Percentiles rank a stretch among this genome's conserved stretches.
Evolutionary conservation across 768 basidiomycete species (phyloP).

Genomic region (Clitopilus passeckerianus): DNA sequence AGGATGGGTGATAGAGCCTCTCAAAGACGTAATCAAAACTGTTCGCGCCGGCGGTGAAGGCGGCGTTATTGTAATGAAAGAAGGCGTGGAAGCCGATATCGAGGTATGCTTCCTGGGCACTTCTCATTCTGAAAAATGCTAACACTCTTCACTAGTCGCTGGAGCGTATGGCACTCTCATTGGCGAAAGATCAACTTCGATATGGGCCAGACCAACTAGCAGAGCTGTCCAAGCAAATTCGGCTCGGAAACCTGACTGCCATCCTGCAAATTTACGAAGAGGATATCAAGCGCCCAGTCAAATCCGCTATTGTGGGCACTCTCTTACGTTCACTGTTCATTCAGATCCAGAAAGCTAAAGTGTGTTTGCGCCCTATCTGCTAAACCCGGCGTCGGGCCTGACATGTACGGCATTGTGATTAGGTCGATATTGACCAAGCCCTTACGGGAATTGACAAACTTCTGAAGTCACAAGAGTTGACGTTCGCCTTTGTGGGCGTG

Average conservation of each 20-base stretch:
- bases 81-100: conserved; percentile 82
- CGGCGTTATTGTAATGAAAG: conserved; percentile 69
- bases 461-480: conserved; percentile 90
- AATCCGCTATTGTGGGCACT: conserved; percentile 74
- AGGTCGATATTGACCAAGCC: conserved; percentile 93
- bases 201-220: conserved; percentile 63
- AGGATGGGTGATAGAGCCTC: conserved; percentile 83
- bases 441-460: conserved; percentile 89
- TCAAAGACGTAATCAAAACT: conserved; percentile 78
- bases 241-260: conserved; percentile 79
- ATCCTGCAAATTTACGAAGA: conserved; percentile 87
- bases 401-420: neutral
- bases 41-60: conserved; percentile 77
- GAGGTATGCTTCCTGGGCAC: conserved; percentile 44
- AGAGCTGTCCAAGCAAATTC: conserved; percentile 59
- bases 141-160: conserved; percentile 55
- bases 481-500: conserved; percentile 95
- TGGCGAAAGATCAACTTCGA: conserved; percentile 76
- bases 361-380: conserved; percentile 13
- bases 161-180: conserved; percentile 85
- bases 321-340: conserved; percentile 83
- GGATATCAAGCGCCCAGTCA: conserved; percentile 85
- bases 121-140: neutral
- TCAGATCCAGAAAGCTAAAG: conserved; percentile 95
- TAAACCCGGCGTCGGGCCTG: neutral